Evolutionary conservation across 192 early-diverging fungal species (phyloP), one percentile per base, ranked within the genome.

Genomic region (Mortierella hygrophila): DNA sequence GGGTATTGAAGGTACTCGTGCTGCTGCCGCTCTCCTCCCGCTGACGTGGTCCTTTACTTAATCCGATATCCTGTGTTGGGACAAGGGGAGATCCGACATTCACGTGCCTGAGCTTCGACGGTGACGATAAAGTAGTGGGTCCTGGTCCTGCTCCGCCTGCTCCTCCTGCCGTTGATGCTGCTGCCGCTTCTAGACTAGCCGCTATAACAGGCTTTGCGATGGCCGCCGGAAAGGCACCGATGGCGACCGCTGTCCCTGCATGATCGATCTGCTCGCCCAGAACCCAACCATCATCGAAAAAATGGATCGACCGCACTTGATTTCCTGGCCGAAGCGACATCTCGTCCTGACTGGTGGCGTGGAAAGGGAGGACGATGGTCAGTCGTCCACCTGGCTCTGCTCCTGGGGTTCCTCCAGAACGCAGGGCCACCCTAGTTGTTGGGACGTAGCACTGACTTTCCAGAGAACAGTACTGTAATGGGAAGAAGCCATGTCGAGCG

Each of bases 221-320:
- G 21, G 72, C 49, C n/a, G 79, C 69, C 4, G 84, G 84, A 46
- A 86, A 81, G 10, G 63, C 63, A 29, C 84, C 84, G 8, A 71
- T 52, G n/a, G 79, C 75, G 9, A 86, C 20, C 21, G 72, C 65
- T 11, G 46, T 52, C 35, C 84, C 84, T 7, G 84, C 69, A 55
- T 80, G 76, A 40, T 86, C 84, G n/a, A 86, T 86, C 57, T 86
- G 84, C 35, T 86, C 84, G 40, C 84, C 84, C 2, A 81, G 52
- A 42, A 86, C 72, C 84, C 84, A 86, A 11, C 84, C 84, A 47
- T 86, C 84, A 32, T 86, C 84, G 37, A 86, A 86, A 20, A 77
- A 80, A 49, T 86, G 84, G 42, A 86, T 77, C 1, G 79, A 42
- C 7, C 84, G 78, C 37, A 86, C 76, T 63, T 86, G 84, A 18